Evolutionary conservation across 306 rosid genomes (phyloP).

Genomic region (Pyrus pyrifolia): DNA sequence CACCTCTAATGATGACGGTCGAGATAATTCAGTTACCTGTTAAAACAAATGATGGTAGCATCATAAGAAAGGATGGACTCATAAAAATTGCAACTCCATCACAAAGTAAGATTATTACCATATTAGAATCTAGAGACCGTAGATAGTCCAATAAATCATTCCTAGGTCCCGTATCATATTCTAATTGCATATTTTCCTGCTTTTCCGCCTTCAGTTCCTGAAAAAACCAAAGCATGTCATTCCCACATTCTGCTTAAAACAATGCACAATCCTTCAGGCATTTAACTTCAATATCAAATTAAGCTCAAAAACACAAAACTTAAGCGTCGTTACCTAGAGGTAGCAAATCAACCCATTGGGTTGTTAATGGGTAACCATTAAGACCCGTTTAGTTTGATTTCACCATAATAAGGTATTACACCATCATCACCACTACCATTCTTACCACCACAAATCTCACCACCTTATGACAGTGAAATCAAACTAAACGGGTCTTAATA

Average conservation of each 20-base stretch:
- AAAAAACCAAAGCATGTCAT: conserved; percentile 2
- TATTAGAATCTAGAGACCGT: conserved; percentile 77
- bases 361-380: too few relatives aligned
- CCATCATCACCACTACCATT: too few relatives aligned
- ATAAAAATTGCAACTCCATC: not conserved
- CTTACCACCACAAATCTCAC: too few relatives aligned
- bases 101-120: conserved; percentile 39
- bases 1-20: conserved; percentile 77
- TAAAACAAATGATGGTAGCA: conserved; percentile 11
- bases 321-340: too few relatives aligned
- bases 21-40: conserved; percentile 78
- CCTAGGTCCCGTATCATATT: conserved; percentile 50
- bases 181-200: conserved; percentile 57
- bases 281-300: not conserved
- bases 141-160: conserved; percentile 80
- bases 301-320: not conserved
- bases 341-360: too few relatives aligned
- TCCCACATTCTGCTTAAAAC: not conserved
- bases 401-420: too few relatives aligned
- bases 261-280: not conserved
- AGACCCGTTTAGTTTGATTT: too few relatives aligned
- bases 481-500: too few relatives aligned
- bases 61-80: not conserved
- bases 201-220: conserved; percentile 75
- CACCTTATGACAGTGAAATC: too few relatives aligned